Conservation (phyloP, 768 basidiomycete species). For the Myochromella boudieri region DNA sequence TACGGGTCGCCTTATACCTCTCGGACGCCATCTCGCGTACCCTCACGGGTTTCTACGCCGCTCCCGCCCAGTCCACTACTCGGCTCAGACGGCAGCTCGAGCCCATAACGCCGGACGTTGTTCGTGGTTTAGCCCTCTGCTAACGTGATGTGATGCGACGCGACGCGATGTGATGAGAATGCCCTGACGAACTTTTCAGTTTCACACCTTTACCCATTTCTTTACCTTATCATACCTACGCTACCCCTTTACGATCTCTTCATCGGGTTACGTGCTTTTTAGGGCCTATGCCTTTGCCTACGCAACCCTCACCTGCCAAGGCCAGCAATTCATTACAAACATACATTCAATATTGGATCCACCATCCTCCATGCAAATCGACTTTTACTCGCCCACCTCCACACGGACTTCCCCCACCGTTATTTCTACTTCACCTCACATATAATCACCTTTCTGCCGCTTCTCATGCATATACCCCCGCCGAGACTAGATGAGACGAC, state of each 20-base stretch:
- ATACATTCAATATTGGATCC: too few relatives aligned
- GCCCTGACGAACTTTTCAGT: too few relatives aligned
- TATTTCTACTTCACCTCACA: neutral
- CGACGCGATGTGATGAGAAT: neutral
- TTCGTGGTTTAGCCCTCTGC: neutral
- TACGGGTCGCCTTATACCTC: conserved; percentile 44
- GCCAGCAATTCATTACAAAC: too few relatives aligned
- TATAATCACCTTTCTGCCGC: neutral
- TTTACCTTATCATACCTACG: too few relatives aligned
- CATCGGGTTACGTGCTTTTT: too few relatives aligned
- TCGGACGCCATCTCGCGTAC: conserved; percentile 28
- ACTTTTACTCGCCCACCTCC: neutral
- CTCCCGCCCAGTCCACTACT: conserved; percentile 18
- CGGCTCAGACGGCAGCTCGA: conserved; percentile 12
- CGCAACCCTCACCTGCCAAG: too few relatives aligned
- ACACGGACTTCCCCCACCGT: neutral
- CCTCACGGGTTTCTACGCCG: conserved; percentile 32
- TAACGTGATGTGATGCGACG: neutral
- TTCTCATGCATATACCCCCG: neutral
- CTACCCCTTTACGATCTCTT: too few relatives aligned
- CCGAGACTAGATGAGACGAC: neutral
- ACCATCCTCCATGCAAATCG: too few relatives aligned
- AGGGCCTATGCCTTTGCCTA: too few relatives aligned
- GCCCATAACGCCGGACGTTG: conserved; percentile 6
- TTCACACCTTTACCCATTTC: too few relatives aligned